Percentiles rank a stretch among this genome's conserved stretches.
These are phyloP conservation scores for Murraya koenigii DNA, from an alignment of 345 rosid species.

Conservation along the genomic window DNA sequence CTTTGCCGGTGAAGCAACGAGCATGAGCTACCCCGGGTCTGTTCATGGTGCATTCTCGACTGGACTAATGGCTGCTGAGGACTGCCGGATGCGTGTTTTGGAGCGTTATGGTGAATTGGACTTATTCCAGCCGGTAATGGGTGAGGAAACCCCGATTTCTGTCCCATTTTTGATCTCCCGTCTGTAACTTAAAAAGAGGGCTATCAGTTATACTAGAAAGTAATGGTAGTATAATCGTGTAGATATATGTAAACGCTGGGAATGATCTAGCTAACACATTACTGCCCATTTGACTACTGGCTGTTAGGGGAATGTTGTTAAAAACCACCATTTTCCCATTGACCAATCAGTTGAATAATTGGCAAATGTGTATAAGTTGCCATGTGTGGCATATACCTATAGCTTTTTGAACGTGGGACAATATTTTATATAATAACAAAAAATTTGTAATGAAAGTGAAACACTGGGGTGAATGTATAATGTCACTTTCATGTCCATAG, in stretches of 20 bases:
- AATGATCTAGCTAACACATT: constrained; percentile 16
- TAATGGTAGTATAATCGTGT: neutral
- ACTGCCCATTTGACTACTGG: constrained; percentile 6
- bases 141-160: constrained; percentile 58
- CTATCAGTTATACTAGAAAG: neutral
- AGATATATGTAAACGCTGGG: constrained; percentile 15
- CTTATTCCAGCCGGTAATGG: constrained; percentile 72
- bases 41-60: constrained; percentile 92
- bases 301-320: neutral
- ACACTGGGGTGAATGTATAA: neutral
- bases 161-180: constrained; percentile 88
- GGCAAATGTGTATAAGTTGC: neutral
- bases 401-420: neutral
- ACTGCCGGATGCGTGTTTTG: constrained; percentile 87
- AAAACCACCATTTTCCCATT: neutral
- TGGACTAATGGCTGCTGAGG: constrained; percentile 89
- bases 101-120: constrained; percentile 85
- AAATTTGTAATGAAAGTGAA: neutral
- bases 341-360: constrained; percentile 1
- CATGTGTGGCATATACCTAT: neutral
- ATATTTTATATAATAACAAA: neutral
- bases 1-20: constrained; percentile 97
- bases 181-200: constrained; percentile 30
- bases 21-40: constrained; percentile 70
- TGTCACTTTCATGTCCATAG: neutral